A percentile compares a stretch with the other conserved stretches of the same genome.
Conservation (phyloP, 2,329 filamentous ascomycete species). For the Colletotrichum endophyticum region DNA sequence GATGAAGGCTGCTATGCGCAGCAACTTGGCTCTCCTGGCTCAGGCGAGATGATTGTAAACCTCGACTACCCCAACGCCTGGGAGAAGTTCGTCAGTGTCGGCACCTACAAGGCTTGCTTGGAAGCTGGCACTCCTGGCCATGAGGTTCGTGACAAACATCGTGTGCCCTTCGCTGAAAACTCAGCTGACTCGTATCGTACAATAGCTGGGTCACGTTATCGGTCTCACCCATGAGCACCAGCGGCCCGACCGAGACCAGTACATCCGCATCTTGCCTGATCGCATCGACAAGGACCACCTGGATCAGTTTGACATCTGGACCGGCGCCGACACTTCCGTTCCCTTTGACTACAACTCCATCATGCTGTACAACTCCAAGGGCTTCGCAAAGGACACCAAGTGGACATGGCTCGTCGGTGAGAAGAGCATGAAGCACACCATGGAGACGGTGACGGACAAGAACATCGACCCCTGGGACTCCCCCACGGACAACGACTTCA, state of each 20-base stretch:
- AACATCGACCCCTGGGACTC: background rate
- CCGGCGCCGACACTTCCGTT: background rate
- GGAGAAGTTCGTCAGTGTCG: fast-evolving
- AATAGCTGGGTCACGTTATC: background rate
- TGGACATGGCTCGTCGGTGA: background rate
- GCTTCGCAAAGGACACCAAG: background rate
- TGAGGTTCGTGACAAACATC: background rate
- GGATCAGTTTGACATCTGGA: background rate
- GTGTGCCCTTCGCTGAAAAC: background rate
- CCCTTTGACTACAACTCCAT: conserved; percentile 12
- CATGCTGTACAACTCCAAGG: background rate
- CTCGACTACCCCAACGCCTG: background rate
- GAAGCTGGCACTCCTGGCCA: background rate
- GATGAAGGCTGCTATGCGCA: background rate
- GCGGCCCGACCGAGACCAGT: background rate
- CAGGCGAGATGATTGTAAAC: background rate
- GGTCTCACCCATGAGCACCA: conserved; percentile 1
- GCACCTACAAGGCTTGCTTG: background rate
- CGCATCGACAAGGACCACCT: background rate
- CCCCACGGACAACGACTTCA: background rate
- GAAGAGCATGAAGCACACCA: background rate
- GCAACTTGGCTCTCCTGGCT: background rate
- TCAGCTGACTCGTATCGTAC: background rate
- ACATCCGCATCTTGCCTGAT: background rate
- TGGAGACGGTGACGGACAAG: background rate